Base-by-base conservation (phyloP, 371 early-diverging fungal species). In the Rhizopus microsporus region DNA sequence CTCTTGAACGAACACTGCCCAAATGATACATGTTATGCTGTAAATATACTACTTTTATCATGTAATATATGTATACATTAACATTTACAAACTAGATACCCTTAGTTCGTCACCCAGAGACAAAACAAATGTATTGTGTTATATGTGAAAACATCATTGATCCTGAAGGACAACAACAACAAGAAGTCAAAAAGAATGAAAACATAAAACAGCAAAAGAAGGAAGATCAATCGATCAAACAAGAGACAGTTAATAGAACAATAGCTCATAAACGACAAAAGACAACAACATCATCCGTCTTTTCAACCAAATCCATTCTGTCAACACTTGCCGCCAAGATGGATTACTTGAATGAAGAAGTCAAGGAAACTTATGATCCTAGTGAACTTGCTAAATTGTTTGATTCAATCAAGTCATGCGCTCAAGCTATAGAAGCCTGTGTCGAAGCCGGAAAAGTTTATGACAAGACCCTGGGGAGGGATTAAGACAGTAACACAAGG, bases 1-100 rank as follows among this genome's bases (percentile, higher is more conserved):
- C 57, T 89, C 49, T 56, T 89, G n/a, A 84, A 87, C 32, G 87
- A 87, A 5, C 77, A 74, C 15, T 89, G 89, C 55, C 85, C 83
- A 2, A 84, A 74, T 31, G 63, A 61, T 3, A 50, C 67, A 1
- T 87, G 89, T 59, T 82, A 78, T 57, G 87, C 82, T 7, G 89
- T 85, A 77, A 68, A 70, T 53, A 23, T 23, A 35, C 3, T 29
- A 33, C 1, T 43, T 29, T 23, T 34, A 10, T 43, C 44, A 38
- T 50, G 33, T 42, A 17, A 5, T 13, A 23, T 10, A 43, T 6
- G 16, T 49, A 40, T 37, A 47, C 17, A 23, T 35, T 9, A 32
- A 29, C 12, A 56, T 29, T 51, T 29, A 31, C 10, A 45, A 23
- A 10, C 9, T 51, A 88, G 88, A 72, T 87, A 5, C 89, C 87